Base-by-base conservation (phyloP, 1,139 yeast species). In the Wickerhamomyces sp. region DNA sequence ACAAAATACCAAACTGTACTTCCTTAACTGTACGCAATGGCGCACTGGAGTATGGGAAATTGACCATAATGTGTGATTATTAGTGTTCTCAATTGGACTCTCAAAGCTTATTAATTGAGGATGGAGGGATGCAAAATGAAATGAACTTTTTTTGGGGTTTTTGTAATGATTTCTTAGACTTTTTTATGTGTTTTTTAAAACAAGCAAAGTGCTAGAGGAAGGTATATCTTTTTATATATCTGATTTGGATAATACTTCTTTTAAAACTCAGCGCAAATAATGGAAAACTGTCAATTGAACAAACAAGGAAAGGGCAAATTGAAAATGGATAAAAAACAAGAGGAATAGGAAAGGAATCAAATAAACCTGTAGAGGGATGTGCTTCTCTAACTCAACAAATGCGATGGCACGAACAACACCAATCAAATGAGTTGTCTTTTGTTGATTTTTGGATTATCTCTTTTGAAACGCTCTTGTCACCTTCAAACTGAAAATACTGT, bases 1-100 rank as follows among this genome's bases (percentile, higher is more conserved):
- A 88, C 47, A 93, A 78, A 54, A 93, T 79, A 44, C 99, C 98
- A 69, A 93, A 93, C 70, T 91, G 98, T 55, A 89, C 96, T 71
- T 91, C 98, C 66, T 88, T 91, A 47, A 91, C 89, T 32, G 95
- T 80, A 62, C 96, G 85, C 62, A 91, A 77, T 37, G 97, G 97
- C 44, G 97, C 97, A 68, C 96, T 87, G 42, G 97, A 89, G 70
- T 85, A 88, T 57, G 96, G 94, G 62, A 89, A 88, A 32, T 62
- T 65, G 28, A 61, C 66, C 68, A 63, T 62, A 23, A 30, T 47
- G 35, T 24, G 23, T 25, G 26, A 22, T 23, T 28, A 21, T 16
- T 22, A 16, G 12, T 11, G n/a, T 22, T 23, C 22, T 28, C 40
- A 40, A 38, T 41, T 30, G 30, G 40, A 38, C 34, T 38, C 31